These are phyloP conservation scores for Arachnopeziza araneosa DNA, from an alignment of 2,329 filamentous ascomycete species.

Conservation along the genomic window DNA sequence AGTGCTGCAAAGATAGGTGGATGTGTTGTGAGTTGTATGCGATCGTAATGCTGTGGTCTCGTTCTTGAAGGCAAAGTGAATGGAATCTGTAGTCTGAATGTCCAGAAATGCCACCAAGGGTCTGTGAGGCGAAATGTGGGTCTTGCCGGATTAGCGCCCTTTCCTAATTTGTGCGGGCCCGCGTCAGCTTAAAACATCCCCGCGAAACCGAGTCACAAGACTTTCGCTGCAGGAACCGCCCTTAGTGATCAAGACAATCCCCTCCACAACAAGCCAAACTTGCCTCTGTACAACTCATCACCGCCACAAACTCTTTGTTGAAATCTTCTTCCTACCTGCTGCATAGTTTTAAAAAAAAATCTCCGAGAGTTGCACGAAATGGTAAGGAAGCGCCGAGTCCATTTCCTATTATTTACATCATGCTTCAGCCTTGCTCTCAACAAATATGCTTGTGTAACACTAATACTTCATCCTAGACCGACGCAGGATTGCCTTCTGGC, in stretches of 20 bases:
- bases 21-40: too few species aligned
- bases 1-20: too few species aligned
- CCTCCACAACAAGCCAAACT: neutral
- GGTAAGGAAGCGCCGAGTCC: neutral
- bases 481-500: conserved; percentile 74
- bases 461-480: conserved; percentile 42
- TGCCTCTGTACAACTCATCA: neutral
- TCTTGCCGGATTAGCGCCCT: neutral
- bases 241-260: neutral
- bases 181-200: neutral
- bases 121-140: neutral
- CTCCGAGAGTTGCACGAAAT: neutral
- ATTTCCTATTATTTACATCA: neutral
- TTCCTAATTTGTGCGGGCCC: neutral
- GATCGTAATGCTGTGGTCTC: neutral
- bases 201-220: neutral
- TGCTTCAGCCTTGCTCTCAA: neutral
- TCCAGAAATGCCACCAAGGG: neutral
- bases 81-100: neutral
- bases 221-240: neutral
- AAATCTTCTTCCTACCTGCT: neutral
- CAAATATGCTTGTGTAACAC: neutral
- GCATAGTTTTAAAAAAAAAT: neutral
- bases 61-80: neutral
- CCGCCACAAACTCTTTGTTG: neutral